Evolutionary conservation across 1,139 yeast genomes (phyloP).

Genomic region (Sugiyamaella pinicola): DNA sequence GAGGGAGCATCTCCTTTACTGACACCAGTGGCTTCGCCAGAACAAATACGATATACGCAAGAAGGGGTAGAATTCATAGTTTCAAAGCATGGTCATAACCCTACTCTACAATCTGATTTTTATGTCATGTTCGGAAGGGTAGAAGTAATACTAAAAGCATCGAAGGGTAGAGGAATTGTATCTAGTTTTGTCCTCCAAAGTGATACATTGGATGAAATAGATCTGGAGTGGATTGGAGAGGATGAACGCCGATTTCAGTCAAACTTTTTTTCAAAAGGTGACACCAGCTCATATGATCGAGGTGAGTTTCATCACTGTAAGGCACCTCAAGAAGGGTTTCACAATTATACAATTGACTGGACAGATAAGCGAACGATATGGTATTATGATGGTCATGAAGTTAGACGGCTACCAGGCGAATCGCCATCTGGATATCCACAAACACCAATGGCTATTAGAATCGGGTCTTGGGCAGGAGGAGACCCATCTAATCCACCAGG

Average conservation of each 20-base stretch:
- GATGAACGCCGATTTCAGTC: slow-evolving; percentile 74
- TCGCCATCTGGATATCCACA: slow-evolving; percentile 66
- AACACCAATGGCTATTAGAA: slow-evolving; percentile 68
- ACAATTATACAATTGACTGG: slow-evolving; percentile 86
- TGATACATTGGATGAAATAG: slow-evolving; percentile 86
- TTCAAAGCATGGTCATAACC: slow-evolving; percentile 65
- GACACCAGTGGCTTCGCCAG: slow-evolving; percentile 23
- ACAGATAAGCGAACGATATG: slow-evolving; percentile 59
- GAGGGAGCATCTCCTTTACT: slow-evolving; percentile 27
- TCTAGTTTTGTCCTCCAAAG: slow-evolving; percentile 81
- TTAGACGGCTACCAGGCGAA: slow-evolving; percentile 52
- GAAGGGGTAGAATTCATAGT: slow-evolving; percentile 63
- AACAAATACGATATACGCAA: slow-evolving; percentile 36
- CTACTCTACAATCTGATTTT: slow-evolving; percentile 70
- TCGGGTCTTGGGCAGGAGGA: slow-evolving; percentile 85
- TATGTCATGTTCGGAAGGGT: slow-evolving; percentile 86
- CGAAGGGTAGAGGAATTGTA: slow-evolving; percentile 73
- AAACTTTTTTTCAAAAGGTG: slow-evolving; percentile 80
- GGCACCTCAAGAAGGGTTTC: slow-evolving; percentile 55
- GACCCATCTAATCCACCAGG: slow-evolving; percentile 62
- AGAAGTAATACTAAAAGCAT: slow-evolving; percentile 71
- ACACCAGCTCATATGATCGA: slow-evolving; percentile 71
- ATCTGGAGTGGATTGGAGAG: slow-evolving; percentile 81
- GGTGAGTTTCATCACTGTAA: slow-evolving; percentile 67
- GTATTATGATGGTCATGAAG: slow-evolving; percentile 60